Conservation (phyloP, 192 early-diverging fungal species). For the Obelidium mucronatum region DNA sequence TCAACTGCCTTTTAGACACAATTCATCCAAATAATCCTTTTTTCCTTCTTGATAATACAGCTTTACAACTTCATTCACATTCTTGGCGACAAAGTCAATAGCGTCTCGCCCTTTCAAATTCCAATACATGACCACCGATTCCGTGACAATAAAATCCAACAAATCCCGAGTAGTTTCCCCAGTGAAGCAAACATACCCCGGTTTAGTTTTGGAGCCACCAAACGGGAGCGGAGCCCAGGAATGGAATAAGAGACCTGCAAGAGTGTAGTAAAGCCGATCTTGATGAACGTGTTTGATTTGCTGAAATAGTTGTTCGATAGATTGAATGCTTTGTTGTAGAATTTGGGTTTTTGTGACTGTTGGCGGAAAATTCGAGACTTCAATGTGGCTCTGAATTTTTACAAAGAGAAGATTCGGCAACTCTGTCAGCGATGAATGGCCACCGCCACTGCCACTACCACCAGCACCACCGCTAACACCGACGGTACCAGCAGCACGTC, state of each 20-base stretch:
- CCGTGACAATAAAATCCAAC: conserved; percentile 1
- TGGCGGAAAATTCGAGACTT: no score
- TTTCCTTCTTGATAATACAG: background rate
- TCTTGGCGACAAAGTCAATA: background rate
- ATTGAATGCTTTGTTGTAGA: no score
- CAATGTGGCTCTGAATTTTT: no score
- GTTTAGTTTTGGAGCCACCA: conserved; percentile 8
- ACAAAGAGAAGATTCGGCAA: no score
- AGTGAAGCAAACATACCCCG: background rate
- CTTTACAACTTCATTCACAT: background rate
- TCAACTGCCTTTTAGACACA: background rate
- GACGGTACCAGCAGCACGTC: no score
- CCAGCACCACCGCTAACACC: no score
- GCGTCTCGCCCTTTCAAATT: background rate
- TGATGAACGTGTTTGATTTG: no score
- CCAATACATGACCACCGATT: background rate
- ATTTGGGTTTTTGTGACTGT: no score
- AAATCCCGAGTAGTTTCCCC: background rate
- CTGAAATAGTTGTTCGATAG: no score
- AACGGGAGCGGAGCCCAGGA: background rate
- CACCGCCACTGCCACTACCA: no score
- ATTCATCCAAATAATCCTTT: conserved; percentile 6
- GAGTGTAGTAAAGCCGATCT: background rate
- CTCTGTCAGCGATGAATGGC: no score
- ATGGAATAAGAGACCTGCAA: background rate